A percentile compares a stretch with the other conserved stretches of the same genome.
Evolutionary conservation across 805 yeast genomes (phyloP).

Genomic region (Starmerella geochares): DNA sequence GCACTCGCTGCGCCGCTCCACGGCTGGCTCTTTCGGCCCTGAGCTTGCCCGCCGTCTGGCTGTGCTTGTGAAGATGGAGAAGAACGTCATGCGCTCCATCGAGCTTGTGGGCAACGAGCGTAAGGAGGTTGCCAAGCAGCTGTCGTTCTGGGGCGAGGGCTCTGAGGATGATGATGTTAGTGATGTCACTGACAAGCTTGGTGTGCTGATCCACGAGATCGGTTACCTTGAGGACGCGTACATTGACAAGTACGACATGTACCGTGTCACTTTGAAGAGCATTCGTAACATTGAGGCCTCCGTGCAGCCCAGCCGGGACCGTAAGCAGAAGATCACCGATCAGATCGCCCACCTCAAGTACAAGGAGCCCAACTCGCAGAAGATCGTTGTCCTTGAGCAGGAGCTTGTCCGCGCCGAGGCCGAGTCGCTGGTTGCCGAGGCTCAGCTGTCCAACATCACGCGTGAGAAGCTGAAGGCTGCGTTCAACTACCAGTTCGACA

Average conservation of each 20-base stretch:
- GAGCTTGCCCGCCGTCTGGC: constrained; percentile 87
- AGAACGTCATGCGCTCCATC: constrained; percentile 85
- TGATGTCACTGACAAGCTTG: constrained; percentile 94
- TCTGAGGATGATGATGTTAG: constrained; percentile 87
- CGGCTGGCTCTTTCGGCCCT: constrained; percentile 91
- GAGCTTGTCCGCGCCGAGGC: constrained; percentile 99
- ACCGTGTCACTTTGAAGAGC: constrained; percentile 88
- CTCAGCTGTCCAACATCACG: constrained; percentile 94
- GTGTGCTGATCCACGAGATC: constrained; percentile 87
- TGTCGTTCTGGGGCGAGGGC: constrained; percentile 95
- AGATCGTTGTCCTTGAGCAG: constrained; percentile 90
- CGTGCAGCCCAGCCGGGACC: constrained; percentile 96
- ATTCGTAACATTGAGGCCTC: constrained; percentile 94
- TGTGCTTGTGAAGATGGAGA: constrained; percentile 89
- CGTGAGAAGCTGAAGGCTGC: constrained; percentile 97
- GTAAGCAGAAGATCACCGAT: constrained; percentile 94
- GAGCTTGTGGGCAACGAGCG: constrained; percentile 91
- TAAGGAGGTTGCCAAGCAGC: constrained; percentile 92
- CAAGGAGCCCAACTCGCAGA: constrained; percentile 96
- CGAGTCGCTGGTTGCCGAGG: constrained; percentile 97
- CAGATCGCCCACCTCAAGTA: constrained; percentile 95
- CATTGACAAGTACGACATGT: constrained; percentile 96
- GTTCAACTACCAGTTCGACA: constrained; percentile 91
- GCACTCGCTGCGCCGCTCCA: constrained; percentile 50
- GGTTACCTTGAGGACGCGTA: constrained; percentile 98